These are phyloP conservation scores for Arthrobotrys megalospora DNA, from an alignment of 2,329 filamentous ascomycete species.

Conservation along the genomic window DNA sequence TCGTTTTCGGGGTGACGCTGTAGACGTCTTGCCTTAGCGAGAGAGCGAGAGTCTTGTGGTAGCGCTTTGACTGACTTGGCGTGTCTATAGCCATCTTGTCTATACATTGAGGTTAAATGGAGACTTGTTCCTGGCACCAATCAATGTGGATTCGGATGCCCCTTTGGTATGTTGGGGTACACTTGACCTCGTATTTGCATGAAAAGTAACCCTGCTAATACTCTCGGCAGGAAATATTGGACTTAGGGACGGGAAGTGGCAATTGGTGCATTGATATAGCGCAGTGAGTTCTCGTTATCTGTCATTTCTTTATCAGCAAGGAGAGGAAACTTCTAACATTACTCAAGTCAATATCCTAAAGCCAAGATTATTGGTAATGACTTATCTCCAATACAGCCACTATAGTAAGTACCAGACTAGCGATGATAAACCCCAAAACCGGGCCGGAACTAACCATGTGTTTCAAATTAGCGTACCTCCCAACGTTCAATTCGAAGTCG, in stretches of 20 bases:
- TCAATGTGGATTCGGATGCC: slow-evolving; percentile 57
- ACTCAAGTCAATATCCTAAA: slow-evolving; percentile 55
- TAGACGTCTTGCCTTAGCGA: slow-evolving; percentile 4
- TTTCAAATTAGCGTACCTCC: slow-evolving; percentile 63
- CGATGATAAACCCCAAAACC: not conserved
- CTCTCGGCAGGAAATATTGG: slow-evolving; percentile 66
- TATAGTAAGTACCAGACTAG: slow-evolving; percentile 43
- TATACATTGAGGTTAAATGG: slow-evolving; percentile 60
- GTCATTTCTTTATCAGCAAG: not conserved
- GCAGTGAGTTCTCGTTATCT: slow-evolving; percentile 60
- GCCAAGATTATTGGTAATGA: slow-evolving; percentile 63
- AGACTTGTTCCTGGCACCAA: slow-evolving; percentile 62
- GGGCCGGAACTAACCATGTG: not conserved
- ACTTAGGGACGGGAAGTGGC: slow-evolving; percentile 69
- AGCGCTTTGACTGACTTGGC: not conserved
- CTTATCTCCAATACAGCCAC: slow-evolving; percentile 63
- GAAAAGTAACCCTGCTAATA: not conserved
- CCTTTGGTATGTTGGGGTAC: slow-evolving; percentile 25
- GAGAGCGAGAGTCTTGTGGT: not conserved
- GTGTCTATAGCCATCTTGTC: slow-evolving; percentile 39
- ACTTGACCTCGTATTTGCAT: not conserved
- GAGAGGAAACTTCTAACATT: not conserved
- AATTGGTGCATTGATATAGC: slow-evolving; percentile 70
- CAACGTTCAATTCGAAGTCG: slow-evolving; percentile 65
- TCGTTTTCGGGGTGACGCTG: not conserved